Evolutionary conservation across 176 grass and related monocot genomes (phyloP).

Genomic region (Musa troglodytarum): DNA sequence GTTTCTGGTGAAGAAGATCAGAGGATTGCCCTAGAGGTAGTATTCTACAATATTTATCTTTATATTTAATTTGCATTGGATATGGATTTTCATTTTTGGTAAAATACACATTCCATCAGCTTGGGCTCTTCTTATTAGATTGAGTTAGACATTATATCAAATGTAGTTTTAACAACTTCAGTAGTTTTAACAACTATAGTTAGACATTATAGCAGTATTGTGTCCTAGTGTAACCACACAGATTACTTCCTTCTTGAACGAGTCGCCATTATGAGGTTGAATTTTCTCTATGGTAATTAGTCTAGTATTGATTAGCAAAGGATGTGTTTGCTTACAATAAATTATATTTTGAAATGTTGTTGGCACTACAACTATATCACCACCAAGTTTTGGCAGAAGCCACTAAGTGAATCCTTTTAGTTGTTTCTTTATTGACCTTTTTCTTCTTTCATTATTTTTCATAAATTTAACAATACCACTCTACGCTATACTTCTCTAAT

Average conservation of each 20-base stretch:
- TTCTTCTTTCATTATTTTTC: not conserved
- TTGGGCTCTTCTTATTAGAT: not conserved
- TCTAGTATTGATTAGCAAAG: too few species aligned
- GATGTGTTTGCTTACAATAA: too few species aligned
- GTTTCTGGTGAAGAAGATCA: slow-evolving; percentile 67
- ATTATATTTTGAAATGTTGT: too few species aligned
- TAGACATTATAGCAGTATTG: too few species aligned
- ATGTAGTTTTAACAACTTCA: not conserved
- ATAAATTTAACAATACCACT: not conserved
- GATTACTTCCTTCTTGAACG: too few species aligned
- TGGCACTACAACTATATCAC: too few species aligned
- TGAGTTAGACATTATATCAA: too few species aligned
- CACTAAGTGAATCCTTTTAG: too few species aligned
- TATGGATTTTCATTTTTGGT: not conserved
- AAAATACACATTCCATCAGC: not conserved
- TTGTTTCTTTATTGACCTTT: not conserved
- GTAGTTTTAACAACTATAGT: not conserved
- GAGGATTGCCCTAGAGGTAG: slow-evolving; percentile 60
- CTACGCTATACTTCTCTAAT: not conserved
- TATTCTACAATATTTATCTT: not conserved
- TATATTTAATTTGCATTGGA: not conserved
- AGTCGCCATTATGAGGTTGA: too few species aligned
- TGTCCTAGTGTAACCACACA: too few species aligned
- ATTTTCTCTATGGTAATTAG: too few species aligned
- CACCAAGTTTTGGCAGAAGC: too few species aligned